A percentile compares a stretch with the other conserved stretches of the same genome.
These are phyloP conservation scores for Oidiodendron maius DNA, from an alignment of 495 filamentous ascomycete species.

Conservation along the genomic window DNA sequence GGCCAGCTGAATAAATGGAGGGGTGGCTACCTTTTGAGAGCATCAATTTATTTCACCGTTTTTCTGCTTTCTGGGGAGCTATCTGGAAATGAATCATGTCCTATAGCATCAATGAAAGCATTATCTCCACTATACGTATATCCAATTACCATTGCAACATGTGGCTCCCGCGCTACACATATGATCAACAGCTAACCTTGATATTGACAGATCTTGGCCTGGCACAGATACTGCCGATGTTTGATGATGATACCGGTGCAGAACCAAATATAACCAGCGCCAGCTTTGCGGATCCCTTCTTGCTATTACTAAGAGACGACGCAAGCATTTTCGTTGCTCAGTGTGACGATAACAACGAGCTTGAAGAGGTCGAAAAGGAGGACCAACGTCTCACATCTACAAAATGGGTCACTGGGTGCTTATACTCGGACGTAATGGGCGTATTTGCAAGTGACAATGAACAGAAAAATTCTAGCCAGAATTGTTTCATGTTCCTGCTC, in stretches of 20 bases:
- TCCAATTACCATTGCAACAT: slow-evolving; percentile 12
- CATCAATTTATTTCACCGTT: not conserved
- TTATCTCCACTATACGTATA: slow-evolving; percentile 17
- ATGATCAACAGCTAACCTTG: slow-evolving; percentile 11
- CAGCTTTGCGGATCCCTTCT: slow-evolving; percentile 82
- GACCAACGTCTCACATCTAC: slow-evolving; percentile 45
- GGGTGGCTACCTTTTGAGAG: not conserved
- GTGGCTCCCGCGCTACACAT: slow-evolving; percentile 1
- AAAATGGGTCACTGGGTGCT: slow-evolving; percentile 74
- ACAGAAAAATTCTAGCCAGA: slow-evolving; percentile 31
- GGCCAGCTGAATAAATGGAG: not conserved
- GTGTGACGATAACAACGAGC: slow-evolving; percentile 71
- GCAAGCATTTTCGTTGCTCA: slow-evolving; percentile 67
- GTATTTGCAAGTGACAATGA: slow-evolving; percentile 46
- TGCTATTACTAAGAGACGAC: slow-evolving; percentile 83
- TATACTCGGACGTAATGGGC: slow-evolving; percentile 64
- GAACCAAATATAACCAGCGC: slow-evolving; percentile 70
- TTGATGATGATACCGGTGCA: slow-evolving; percentile 76
- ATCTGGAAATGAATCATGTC: slow-evolving; percentile 19
- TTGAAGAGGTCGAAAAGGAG: slow-evolving; percentile 70
- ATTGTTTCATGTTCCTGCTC: slow-evolving; percentile 67
- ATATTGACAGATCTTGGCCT: slow-evolving; percentile 66
- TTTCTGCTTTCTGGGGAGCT: slow-evolving; percentile 14
- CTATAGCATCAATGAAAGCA: slow-evolving; percentile 27
- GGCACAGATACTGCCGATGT: slow-evolving; percentile 82